Evolutionary conservation across 2,329 filamentous ascomycete species (phyloP).

Genomic region (Alternaria viburni): DNA sequence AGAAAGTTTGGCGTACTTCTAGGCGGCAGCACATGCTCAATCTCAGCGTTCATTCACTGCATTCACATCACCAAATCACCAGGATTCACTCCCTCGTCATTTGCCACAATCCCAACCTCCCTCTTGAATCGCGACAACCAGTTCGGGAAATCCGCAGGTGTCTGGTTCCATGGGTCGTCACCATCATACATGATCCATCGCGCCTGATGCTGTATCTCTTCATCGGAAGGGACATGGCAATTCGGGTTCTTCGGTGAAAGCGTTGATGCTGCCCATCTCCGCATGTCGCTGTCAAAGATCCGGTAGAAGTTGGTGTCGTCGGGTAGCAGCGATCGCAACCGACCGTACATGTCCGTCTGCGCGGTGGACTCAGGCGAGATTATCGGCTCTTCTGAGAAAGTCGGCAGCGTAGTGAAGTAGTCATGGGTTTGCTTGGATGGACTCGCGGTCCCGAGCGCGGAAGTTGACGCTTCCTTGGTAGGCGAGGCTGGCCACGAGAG

Average conservation of each 20-base stretch:
- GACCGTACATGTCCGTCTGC: constrained; percentile 9
- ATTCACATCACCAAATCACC: not conserved
- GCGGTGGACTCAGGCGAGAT: not conserved
- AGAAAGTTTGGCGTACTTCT: not conserved
- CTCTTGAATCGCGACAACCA: constrained; percentile 42
- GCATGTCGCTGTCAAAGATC: constrained; percentile 26
- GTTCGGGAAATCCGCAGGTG: constrained; percentile 41
- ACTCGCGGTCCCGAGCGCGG: not conserved
- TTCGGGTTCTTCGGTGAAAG: constrained; percentile 32
- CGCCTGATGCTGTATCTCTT: constrained; percentile 42
- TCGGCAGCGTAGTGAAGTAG: not conserved
- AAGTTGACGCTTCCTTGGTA: not conserved
- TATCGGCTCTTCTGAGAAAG: not conserved
- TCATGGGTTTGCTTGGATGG: not conserved
- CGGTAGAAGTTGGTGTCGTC: constrained; percentile 27
- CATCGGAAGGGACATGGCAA: constrained; percentile 34
- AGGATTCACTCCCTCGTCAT: constrained; percentile 5
- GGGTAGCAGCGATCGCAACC: constrained; percentile 8
- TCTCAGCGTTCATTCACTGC: not conserved
- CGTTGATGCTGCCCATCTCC: constrained; percentile 31
- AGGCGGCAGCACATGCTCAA: not conserved
- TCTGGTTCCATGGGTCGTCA: constrained; percentile 48
- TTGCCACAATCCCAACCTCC: constrained; percentile 22
- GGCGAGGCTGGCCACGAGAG: not conserved
- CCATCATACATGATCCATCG: constrained; percentile 42